phyloP scores from a whole-genome alignment of 331 rosid species.

The Malus hybrid region DNA sequence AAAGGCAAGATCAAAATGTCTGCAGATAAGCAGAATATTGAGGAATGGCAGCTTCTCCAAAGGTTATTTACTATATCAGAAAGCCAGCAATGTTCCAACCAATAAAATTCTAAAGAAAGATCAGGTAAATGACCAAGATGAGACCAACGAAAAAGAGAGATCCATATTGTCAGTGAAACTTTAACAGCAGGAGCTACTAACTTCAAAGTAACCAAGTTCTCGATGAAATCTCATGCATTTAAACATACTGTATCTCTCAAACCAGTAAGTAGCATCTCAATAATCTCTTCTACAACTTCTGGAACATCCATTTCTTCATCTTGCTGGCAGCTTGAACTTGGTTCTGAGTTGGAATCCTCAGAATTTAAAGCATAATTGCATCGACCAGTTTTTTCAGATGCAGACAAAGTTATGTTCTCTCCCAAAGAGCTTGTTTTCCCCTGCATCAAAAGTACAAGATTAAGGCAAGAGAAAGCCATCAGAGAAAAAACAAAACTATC shows the following conservation, averaged over 20 bases:
- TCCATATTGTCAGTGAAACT: background rate
- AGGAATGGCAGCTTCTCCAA: background rate
- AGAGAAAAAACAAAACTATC: conserved; percentile 7
- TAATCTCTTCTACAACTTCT: conserved; percentile 87
- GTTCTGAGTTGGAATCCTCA: conserved; percentile 24
- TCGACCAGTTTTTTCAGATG: conserved; percentile 30
- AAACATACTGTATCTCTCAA: conserved; percentile 86
- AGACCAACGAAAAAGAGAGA: background rate
- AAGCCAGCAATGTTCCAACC: background rate
- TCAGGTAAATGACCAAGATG: conserved; percentile 13
- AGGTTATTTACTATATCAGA: background rate
- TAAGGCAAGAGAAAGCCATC: conserved; percentile 23
- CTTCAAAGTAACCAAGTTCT: conserved; percentile 15
- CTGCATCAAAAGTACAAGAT: conserved; percentile 37
- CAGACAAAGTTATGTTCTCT: conserved; percentile 39
- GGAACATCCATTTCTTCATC: conserved; percentile 94
- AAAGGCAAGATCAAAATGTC: background rate
- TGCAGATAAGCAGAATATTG: background rate
- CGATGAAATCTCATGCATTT: conserved; percentile 30
- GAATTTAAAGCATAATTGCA: conserved; percentile 24
- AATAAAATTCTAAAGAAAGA: background rate
- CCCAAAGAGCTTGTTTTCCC: conserved; percentile 62
- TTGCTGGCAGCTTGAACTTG: conserved; percentile 32
- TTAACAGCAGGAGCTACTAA: background rate
- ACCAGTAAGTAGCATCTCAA: conserved; percentile 85